Evolutionary conservation across 768 basidiomycete species (phyloP), one percentile per base, ranked within the genome.

Genomic region (Amanita pallidorosea): DNA sequence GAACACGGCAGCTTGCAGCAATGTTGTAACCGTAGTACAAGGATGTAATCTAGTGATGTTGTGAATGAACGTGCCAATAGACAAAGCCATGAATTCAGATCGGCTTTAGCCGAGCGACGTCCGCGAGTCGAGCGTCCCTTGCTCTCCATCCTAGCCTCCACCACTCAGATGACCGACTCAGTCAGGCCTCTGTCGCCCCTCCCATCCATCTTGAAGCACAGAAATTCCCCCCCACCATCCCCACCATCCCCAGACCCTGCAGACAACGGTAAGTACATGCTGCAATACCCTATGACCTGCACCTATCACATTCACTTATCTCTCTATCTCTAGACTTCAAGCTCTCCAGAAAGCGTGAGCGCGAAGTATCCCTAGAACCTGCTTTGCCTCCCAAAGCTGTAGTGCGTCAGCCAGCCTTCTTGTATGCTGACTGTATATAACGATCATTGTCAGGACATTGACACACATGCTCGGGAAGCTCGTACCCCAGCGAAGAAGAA

Each of bases 401-500:
- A 56, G 66, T 65, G 65, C 55, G 58, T 51, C 50, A 54, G 50
- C 46, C 44, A 49, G 27, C 47, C 53, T 40, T 53, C 48, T 27
- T 45, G 45, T 8, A 22, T 51, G 11, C 43, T 37, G 41, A 33
- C 35, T 45, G 55, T 18, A 43, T 45, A 52, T 52, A 31, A 49
- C 47, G 45, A 53, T 52, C 18, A 47, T 45, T 49, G 33, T 47
- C 61, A 77, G 76, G 75, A 75, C 48, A 54, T 58, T 49, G 74
- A 74, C 65, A 55, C 62, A 29, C 51, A 60, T 15, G 58, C 54
- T 53, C 65, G 62, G 62, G 77, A 81, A 43, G 66, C 72, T 36
- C 74, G 74, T 34, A 77, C 79, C 3, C 85, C 84, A 1, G 77
- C 83, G 35, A 88, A 89, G 74, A 88, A 85, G 72, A 87, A 88